Evolutionary conservation across 139 green algal genomes (phyloP).

Genomic region (Haematococcus sp.): DNA sequence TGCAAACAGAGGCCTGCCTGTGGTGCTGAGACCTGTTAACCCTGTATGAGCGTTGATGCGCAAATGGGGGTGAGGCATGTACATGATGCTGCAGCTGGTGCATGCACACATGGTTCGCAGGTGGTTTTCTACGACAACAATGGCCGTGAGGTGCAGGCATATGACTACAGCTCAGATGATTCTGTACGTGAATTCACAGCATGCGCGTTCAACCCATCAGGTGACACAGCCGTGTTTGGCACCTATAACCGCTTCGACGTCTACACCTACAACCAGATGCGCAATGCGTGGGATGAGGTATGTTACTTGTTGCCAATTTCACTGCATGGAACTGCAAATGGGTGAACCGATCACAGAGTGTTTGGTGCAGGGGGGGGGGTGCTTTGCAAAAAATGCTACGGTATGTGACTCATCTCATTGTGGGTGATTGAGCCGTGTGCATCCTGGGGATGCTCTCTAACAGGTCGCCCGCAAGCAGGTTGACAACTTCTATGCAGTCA

Average conservation of each 20-base stretch:
- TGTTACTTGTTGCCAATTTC: neutral
- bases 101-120: constrained; percentile 16
- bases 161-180: constrained; percentile 62
- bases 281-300: constrained; percentile 10
- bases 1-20: too few species aligned
- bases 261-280: constrained; percentile 45
- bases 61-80: too few species aligned
- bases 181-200: constrained; percentile 53
- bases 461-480: constrained; percentile 28
- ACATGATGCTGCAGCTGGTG: too few species aligned
- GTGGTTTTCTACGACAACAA: constrained; percentile 70
- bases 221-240: constrained; percentile 68
- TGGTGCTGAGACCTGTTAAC: too few species aligned
- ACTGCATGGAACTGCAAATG: neutral
- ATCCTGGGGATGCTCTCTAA: neutral
- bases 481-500: constrained; percentile 68
- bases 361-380: too few species aligned
- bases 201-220: constrained; percentile 63
- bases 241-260: constrained; percentile 67
- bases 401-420: too few species aligned
- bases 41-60: too few species aligned
- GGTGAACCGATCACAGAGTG: neutral
- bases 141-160: constrained; percentile 52
- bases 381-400: too few species aligned
- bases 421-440: too few species aligned